phyloP scores from a whole-genome alignment of 2,329 filamentous ascomycete genomes.

The Xylariaceae sp. region DNA sequence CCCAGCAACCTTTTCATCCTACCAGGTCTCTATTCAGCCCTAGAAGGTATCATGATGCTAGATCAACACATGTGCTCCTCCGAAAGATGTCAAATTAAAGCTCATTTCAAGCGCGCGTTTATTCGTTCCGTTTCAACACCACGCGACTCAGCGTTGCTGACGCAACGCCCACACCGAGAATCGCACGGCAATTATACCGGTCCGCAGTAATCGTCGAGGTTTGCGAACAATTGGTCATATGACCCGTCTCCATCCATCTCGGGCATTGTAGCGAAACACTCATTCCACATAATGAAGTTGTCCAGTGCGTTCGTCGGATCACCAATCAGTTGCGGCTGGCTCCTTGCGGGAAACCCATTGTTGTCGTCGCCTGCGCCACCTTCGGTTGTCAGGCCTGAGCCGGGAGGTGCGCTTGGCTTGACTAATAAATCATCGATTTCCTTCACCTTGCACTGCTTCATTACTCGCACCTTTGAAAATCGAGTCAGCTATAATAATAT shows the following conservation, averaged over 20 bases:
- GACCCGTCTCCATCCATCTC: conserved; percentile 18
- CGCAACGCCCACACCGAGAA: too few species aligned
- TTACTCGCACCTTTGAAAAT: conserved; percentile 11
- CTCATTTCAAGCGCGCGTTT: too few species aligned
- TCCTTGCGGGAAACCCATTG: neutral
- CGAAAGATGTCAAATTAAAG: too few species aligned
- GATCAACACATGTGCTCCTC: too few species aligned
- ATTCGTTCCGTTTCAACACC: too few species aligned
- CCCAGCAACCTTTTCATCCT: too few species aligned
- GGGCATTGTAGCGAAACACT: conserved; percentile 16
- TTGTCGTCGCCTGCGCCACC: neutral
- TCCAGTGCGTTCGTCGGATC: conserved; percentile 9
- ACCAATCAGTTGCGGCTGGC: neutral
- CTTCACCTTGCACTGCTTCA: conserved; percentile 21
- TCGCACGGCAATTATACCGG: conserved; percentile 4
- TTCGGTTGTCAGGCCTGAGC: neutral
- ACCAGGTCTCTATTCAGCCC: too few species aligned
- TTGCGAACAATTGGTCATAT: conserved; percentile 24
- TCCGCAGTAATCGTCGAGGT: conserved; percentile 25
- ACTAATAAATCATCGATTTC: conserved; percentile 14
- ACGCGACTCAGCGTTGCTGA: too few species aligned
- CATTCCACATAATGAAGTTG: conserved; percentile 21
- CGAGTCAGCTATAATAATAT: neutral
- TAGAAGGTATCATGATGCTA: too few species aligned
- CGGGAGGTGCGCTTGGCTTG: neutral